Percentiles rank a stretch among this genome's conserved stretches.
Evolutionary conservation across 2,329 filamentous ascomycete species (phyloP).

Genomic region (Biscogniauxia sp.): DNA sequence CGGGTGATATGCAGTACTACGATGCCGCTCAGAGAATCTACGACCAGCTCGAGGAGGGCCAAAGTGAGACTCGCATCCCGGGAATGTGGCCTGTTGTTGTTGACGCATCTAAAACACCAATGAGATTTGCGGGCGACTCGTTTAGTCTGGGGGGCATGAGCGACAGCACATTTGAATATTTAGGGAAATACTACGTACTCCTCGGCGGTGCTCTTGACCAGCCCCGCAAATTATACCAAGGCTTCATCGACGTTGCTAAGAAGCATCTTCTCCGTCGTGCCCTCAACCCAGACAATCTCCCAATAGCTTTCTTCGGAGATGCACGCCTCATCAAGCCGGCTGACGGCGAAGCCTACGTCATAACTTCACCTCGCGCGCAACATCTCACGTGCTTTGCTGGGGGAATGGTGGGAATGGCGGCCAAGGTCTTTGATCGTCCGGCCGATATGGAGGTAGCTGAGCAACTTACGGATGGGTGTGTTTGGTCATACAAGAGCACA

Average conservation of each 20-base stretch:
- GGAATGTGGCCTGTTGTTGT: conserved; percentile 62
- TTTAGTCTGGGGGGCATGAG: conserved; percentile 56
- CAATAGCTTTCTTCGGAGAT: conserved; percentile 50
- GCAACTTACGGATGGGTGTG: conserved; percentile 61
- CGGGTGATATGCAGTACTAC: conserved; percentile 58
- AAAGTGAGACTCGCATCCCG: conserved; percentile 54
- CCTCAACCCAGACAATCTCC: conserved; percentile 40
- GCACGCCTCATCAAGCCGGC: conserved; percentile 31
- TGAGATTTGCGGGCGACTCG: conserved; percentile 51
- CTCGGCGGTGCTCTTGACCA: conserved; percentile 59
- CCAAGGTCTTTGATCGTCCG: conserved; percentile 55
- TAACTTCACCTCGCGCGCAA: conserved; percentile 39
- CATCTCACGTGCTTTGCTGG: conserved; percentile 64
- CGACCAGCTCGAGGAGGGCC: conserved; percentile 52
- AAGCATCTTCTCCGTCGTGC: conserved; percentile 43
- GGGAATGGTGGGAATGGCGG: conserved; percentile 63
- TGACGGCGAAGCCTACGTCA: conserved; percentile 21
- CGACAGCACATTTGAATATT: conserved; percentile 63
- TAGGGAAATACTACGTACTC: conserved; percentile 64
- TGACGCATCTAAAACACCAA: conserved; percentile 51
- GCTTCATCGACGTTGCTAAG: conserved; percentile 46
- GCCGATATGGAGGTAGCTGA: conserved; percentile 56
- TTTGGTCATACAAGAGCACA: conserved; percentile 61
- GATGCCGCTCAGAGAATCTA: conserved; percentile 59
- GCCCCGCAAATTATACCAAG: conserved; percentile 45